A percentile compares a stretch with the other conserved stretches of the same genome.
These are phyloP conservation scores for Alternaria angustiovoidea DNA, from an alignment of 2,329 filamentous ascomycete genomes.

Conservation along the genomic window DNA sequence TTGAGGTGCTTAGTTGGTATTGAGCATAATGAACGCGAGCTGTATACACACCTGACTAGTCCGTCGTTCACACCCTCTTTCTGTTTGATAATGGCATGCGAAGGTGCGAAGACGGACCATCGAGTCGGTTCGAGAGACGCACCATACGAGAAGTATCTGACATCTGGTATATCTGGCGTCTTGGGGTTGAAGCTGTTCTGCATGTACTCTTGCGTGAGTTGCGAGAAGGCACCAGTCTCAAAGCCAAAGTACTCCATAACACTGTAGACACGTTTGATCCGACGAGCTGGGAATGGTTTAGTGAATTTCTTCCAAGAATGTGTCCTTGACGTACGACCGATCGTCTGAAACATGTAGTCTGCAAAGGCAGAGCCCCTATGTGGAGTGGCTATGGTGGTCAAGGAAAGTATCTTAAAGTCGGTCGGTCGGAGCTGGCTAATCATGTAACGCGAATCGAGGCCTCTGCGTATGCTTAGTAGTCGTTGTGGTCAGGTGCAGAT, in stretches of 20 bases:
- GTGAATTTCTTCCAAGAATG: constrained; percentile 14
- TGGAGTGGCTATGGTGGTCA: constrained; percentile 70
- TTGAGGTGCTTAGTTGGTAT: background rate
- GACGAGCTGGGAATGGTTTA: constrained; percentile 45
- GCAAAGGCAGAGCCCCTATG: constrained; percentile 69
- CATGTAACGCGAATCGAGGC: constrained; percentile 71
- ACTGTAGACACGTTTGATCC: constrained; percentile 64
- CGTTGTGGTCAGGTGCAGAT: background rate
- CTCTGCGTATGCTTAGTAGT: constrained; percentile 53
- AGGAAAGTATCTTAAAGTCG: constrained; percentile 77
- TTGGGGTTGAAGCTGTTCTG: constrained; percentile 65
- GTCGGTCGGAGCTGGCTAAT: constrained; percentile 65
- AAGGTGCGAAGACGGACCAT: constrained; percentile 65
- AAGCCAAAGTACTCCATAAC: constrained; percentile 63
- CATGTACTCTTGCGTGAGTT: constrained; percentile 68
- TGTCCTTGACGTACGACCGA: constrained; percentile 60
- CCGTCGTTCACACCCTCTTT: constrained; percentile 69
- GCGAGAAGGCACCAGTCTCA: constrained; percentile 68
- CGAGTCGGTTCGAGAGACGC: constrained; percentile 64
- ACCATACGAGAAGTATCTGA: constrained; percentile 71
- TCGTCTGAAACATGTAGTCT: constrained; percentile 66
- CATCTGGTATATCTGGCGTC: constrained; percentile 63
- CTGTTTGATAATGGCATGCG: constrained; percentile 62
- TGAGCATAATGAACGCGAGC: background rate
- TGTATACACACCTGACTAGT: constrained; percentile 60